Evolutionary conservation across 805 yeast genomes (phyloP), one percentile per base, ranked within the genome.

Genomic region (Candida silvatica): DNA sequence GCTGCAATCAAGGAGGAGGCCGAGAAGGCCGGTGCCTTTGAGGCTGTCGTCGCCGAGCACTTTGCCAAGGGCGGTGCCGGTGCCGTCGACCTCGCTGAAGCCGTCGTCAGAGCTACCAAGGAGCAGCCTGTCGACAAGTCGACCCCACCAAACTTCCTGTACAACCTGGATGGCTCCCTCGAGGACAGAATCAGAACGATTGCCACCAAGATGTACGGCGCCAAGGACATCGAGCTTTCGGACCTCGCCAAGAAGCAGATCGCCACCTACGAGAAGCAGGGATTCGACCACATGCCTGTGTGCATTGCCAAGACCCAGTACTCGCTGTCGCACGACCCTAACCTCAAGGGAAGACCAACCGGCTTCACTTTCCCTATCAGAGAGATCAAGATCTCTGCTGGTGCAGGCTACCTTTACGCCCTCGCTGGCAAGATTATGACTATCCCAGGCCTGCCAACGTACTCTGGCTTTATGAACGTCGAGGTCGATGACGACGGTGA

Each of bases 1-100:
- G 79, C 72, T 40, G 67, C 80, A 29, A 79, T 82, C 43, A 77
- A 66, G 51, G 71, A 77, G 52, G 77, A 71, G 48, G 72, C 92
- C 3, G 54, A 78, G 47, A 71, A 71, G 53, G 88, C 88, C 8
- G 94, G 94, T 54, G 94, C 92, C 20, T 59, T 58, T 32, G 87
- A 75, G 49, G 90, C 92, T 17, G 78, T 82, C 45, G 80, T 77
- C 33, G 77, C 88, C 19, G 79, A 82, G 68, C 94, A 82, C 56
- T 82, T 90, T 90, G 87, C 79, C 52, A 73, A 78, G 61, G 94
- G 94, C 66, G 94, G 94, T 51, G 62, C 59, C 42, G 94, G 94
- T 49, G 86, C 94, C 2, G 68, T 80, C 38, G 77, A 74, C 37
- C 66, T 82, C 47, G 94, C 92, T 32, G 49, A 74, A 34, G 80